A percentile compares a stretch with the other conserved stretches of the same genome.
These are phyloP conservation scores for Botrytis sinoallii DNA, from an alignment of 2,329 filamentous ascomycete genomes.

Conservation along the genomic window DNA sequence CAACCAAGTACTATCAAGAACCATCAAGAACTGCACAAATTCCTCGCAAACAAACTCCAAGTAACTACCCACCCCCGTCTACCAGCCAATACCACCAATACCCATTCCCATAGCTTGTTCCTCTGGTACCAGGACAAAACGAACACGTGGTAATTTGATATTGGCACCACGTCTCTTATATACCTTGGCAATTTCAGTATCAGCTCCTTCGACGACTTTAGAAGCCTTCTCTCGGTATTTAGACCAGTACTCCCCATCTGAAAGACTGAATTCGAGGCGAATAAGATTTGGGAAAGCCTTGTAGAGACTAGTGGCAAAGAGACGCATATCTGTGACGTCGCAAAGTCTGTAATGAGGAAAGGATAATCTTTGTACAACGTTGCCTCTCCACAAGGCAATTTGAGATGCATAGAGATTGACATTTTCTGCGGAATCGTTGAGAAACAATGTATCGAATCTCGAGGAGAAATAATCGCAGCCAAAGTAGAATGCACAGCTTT, in stretches of 20 bases:
- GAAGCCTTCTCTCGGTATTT: neutral
- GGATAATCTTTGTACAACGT: neutral
- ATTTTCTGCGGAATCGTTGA: neutral
- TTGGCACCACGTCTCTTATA: neutral
- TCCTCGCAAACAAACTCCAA: neutral
- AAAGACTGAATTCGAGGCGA: neutral
- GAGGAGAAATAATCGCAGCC: constrained; percentile 9
- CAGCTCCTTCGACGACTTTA: neutral
- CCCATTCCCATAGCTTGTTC: neutral
- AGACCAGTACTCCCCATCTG: neutral
- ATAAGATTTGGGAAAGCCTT: neutral
- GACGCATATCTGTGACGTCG: neutral
- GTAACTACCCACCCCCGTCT: neutral
- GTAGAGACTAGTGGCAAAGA: neutral
- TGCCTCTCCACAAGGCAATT: neutral
- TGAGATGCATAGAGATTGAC: neutral
- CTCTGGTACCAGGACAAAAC: neutral
- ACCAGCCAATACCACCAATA: neutral
- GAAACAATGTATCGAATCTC: neutral
- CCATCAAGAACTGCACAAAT: neutral
- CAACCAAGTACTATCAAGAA: neutral
- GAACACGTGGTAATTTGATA: neutral
- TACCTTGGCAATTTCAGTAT: neutral
- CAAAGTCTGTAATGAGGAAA: neutral
- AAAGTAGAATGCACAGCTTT: neutral